Percentiles rank a stretch among this genome's conserved stretches.
phyloP scores from a whole-genome alignment of 805 yeast species.

The Sugiyamaella marilandica region DNA sequence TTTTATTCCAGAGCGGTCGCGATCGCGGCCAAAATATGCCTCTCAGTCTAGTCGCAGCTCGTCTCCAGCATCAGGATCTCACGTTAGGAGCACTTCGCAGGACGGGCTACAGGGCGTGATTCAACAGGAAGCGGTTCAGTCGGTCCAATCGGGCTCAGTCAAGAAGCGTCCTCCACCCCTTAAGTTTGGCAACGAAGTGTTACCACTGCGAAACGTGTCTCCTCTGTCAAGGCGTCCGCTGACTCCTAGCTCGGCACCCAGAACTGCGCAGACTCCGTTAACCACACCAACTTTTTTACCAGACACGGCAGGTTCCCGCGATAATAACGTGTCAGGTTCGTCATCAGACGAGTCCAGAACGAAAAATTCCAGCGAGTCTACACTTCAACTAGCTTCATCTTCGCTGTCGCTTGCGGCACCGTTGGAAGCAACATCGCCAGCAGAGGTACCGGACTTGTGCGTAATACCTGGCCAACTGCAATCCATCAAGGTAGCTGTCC shows the following conservation, averaged over 20 bases:
- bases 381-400: neutral
- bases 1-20: neutral
- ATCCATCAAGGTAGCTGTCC: constrained; percentile 24
- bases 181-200: neutral
- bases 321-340: neutral
- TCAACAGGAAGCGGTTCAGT: too few relatives aligned
- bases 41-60: neutral
- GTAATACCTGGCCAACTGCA: constrained; percentile 25
- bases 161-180: constrained; percentile 1
- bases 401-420: neutral
- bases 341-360: neutral
- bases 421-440: neutral
- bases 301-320: neutral
- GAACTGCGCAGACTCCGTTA: neutral
- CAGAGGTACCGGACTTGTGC: neutral
- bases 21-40: neutral
- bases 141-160: too few relatives aligned
- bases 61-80: neutral
- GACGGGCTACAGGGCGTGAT: too few relatives aligned
- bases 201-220: neutral
- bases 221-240: neutral
- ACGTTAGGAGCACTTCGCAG: neutral
- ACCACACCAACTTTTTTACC: neutral
- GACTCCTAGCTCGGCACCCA: neutral
- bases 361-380: neutral